Conservation (phyloP, 164 flowering plant species). For the Warburgia ugandensis region DNA sequence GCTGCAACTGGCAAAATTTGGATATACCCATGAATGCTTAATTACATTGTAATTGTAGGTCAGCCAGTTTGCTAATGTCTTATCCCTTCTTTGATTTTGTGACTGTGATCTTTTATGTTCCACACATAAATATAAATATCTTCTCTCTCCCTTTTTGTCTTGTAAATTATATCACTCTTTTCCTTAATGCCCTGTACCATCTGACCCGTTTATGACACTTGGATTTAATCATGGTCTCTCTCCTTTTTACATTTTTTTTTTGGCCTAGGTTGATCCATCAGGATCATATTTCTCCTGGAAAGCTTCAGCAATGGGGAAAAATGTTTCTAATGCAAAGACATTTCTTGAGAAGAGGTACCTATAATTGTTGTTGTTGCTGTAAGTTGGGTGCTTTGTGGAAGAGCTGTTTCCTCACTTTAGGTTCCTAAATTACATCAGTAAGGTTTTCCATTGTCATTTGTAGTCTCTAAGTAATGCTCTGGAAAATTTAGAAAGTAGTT, state of each 20-base stretch:
- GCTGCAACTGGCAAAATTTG: no score
- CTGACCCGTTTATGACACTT: no score
- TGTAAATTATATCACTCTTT: no score
- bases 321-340: conserved; percentile 98
- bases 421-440: not conserved
- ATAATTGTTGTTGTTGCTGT: not conserved
- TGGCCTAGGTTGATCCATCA: conserved; percentile 86
- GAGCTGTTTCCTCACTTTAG: not conserved
- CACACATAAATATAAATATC: no score
- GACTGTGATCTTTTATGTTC: no score
- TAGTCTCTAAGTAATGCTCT: not conserved
- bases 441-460: not conserved
- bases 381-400: not conserved
- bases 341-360: conserved; percentile 92
- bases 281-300: conserved; percentile 99
- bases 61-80: not conserved
- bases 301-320: conserved; percentile 99
- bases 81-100: not conserved
- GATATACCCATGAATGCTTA: no score
- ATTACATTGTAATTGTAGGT: no score
- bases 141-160: no score
- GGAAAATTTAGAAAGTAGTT: not conserved
- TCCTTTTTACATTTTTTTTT: not conserved
- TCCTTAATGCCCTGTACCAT: no score
- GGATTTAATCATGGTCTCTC: not conserved